phyloP scores from a whole-genome alignment of 2,329 filamentous ascomycete genomes.

The Diaporthe citri region DNA sequence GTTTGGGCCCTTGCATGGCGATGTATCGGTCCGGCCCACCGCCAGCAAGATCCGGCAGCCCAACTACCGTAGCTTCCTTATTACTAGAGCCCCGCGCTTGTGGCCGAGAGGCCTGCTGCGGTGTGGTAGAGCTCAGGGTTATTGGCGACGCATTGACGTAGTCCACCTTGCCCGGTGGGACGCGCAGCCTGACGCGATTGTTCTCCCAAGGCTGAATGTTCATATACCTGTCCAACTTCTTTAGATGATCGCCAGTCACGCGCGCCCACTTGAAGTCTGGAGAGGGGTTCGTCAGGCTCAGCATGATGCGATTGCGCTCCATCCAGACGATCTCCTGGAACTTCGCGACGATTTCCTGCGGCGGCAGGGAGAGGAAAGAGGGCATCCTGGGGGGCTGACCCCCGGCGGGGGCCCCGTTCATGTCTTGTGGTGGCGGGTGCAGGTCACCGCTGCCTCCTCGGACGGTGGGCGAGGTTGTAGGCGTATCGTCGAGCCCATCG shows the following conservation, averaged over 20 bases:
- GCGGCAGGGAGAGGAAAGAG: constrained; percentile 54
- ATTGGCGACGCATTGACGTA: constrained; percentile 89
- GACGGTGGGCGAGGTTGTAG: constrained; percentile 39
- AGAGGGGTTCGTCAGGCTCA: constrained; percentile 54
- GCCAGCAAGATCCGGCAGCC: constrained; percentile 13
- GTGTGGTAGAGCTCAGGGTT: constrained; percentile 60
- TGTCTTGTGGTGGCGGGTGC: constrained; percentile 17
- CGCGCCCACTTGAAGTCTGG: constrained; percentile 60
- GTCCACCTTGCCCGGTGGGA: constrained; percentile 79
- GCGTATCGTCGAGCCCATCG: constrained; percentile 48
- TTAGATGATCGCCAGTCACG: constrained; percentile 67
- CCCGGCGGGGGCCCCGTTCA: constrained; percentile 2
- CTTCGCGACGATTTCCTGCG: constrained; percentile 60
- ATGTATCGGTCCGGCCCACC: constrained; percentile 75
- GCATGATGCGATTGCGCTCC: constrained; percentile 62
- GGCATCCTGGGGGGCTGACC: constrained; percentile 49
- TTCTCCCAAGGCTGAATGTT: constrained; percentile 93
- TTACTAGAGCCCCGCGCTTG: constrained; percentile 34
- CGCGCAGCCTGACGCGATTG: constrained; percentile 84
- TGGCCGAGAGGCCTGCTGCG: constrained; percentile 40
- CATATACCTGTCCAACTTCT: constrained; percentile 82
- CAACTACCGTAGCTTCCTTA: not conserved
- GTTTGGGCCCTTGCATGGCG: constrained; percentile 92
- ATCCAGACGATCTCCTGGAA: constrained; percentile 67
- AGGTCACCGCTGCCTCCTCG: constrained; percentile 32